Evolutionary conservation across 2,329 filamentous ascomycete species (phyloP), one percentile per base, ranked within the genome.

Genomic region (Piedraia hortae): DNA sequence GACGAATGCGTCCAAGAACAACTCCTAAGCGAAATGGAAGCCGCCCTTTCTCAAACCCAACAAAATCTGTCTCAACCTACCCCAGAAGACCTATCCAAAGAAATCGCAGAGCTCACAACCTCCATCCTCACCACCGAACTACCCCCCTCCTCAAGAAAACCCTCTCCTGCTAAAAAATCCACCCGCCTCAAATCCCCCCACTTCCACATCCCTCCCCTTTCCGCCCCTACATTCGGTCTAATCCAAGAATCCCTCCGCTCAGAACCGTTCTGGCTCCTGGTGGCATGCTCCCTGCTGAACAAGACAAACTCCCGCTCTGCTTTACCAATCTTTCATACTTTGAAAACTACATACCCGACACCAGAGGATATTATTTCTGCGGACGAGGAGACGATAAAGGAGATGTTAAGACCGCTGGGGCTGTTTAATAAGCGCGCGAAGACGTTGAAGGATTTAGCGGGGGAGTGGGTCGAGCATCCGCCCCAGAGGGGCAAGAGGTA

Each of bases 221-320:
- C 56, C 5, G 51, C 59, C 0, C 38, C 53, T 0, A 43, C 37
- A 4, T 90, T 89, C 38, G 78, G 78, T 0, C 56, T 91, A 2
- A 63, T 90, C 16, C 80, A 91, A 41, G 80, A 90, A 40, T 59
- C 67, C 30, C 59, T 89, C 9, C 63, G 65, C 2, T 44, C 59
- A 21, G 58, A 77, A 25, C 71, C 78, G 0, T 90, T 88, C 42
- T 67, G 65, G 31, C 59, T 91, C 2, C 57, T 90, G 2, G 54
- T 90, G 14, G 77, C 72, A 7, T 67, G 78, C 4, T 77, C 74
- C 0, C 80, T 90, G 34, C 62, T 90, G 14, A 82, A 82, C 42
- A 66, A 71, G 27, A 90, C 78, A 0, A 55, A 62, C 3, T 80
- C 74, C 6, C 58, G 53, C 20, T 54, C 62, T 6, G 74, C 78